A percentile compares a stretch with the other conserved stretches of the same genome.
phyloP scores from a whole-genome alignment of 179 eudicot species.

The Patellifolia procumbens region DNA sequence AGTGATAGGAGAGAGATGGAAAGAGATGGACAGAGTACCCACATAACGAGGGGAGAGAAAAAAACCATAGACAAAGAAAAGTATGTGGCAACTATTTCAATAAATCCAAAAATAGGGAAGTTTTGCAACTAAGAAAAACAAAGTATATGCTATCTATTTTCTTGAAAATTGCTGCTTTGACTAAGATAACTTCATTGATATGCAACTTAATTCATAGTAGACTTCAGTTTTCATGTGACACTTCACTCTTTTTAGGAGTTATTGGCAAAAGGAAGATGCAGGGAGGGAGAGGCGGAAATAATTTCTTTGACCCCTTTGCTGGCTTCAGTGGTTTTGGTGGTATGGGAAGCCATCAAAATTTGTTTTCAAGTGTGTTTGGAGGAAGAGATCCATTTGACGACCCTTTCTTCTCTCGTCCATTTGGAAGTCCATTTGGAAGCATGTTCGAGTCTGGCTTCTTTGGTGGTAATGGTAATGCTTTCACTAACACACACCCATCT shows the following conservation, averaged over 20 bases:
- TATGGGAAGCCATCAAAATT: conserved; percentile 54
- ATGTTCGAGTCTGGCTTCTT: conserved; percentile 54
- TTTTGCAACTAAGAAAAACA: too few species aligned
- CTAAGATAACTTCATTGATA: too few species aligned
- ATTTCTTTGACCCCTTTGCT: conserved; percentile 61
- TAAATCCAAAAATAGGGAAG: too few species aligned
- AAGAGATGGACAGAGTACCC: too few species aligned
- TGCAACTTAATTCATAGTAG: not conserved
- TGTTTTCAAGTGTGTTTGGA: conserved; percentile 63
- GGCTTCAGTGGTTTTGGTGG: conserved; percentile 49
- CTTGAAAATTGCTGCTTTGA: not conserved
- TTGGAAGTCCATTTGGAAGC: conserved; percentile 46
- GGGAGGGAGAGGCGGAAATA: conserved; percentile 58
- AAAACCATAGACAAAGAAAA: too few species aligned
- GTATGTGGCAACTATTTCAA: too few species aligned
- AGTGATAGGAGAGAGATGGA: too few species aligned
- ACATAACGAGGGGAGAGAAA: too few species aligned
- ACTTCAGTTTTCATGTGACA: not conserved
- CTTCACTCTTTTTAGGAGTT: conserved; percentile 3
- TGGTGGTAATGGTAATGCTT: conserved; percentile 52
- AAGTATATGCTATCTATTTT: not conserved
- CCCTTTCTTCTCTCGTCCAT: conserved; percentile 73
- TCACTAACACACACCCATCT: conserved; percentile 41
- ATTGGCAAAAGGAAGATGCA: conserved; percentile 42
- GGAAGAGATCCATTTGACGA: conserved; percentile 91